Conservation (phyloP, 148 eudicot species). For the Fallopia convolvulus region DNA sequence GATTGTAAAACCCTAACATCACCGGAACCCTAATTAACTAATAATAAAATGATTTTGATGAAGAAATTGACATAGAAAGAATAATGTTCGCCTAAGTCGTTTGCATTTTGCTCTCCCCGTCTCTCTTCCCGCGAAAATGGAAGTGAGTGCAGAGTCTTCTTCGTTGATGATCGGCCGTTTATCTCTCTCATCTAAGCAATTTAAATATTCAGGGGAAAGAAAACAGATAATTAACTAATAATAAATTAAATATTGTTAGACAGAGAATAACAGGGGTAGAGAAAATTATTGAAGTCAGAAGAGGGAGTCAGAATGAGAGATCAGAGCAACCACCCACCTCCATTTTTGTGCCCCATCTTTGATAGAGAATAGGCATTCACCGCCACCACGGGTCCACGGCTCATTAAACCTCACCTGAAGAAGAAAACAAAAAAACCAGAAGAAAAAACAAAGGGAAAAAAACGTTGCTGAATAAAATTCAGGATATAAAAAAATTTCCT, state of each 20-base stretch:
- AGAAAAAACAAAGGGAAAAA: not conserved
- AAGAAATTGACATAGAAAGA: too few species aligned
- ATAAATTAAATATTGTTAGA: not conserved
- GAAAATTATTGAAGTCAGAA: slow-evolving; percentile 13
- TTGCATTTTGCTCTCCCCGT: not conserved
- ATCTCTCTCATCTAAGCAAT: not conserved
- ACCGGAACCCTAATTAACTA: not conserved
- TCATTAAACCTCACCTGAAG: not conserved
- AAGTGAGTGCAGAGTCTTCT: slow-evolving; percentile 15
- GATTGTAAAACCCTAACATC: not conserved
- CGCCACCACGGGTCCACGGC: not conserved
- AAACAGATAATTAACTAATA: slow-evolving; percentile 6
- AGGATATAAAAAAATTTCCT: not conserved
- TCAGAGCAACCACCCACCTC: slow-evolving; percentile 27
- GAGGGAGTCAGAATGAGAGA: slow-evolving; percentile 5
- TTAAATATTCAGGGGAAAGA: not conserved
- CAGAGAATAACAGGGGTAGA: not conserved
- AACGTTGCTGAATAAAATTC: slow-evolving; percentile 5
- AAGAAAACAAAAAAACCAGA: not conserved
- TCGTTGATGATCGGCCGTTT: slow-evolving; percentile 10
- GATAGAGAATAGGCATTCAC: not conserved
- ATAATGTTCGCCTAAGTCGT: too few species aligned
- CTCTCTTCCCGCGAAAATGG: slow-evolving; percentile 19
- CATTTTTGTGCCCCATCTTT: not conserved
- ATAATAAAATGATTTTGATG: too few species aligned